A percentile compares a stretch with the other conserved stretches of the same genome.
Conservation (phyloP, 768 basidiomycete species). For the Harrya chromipes region DNA sequence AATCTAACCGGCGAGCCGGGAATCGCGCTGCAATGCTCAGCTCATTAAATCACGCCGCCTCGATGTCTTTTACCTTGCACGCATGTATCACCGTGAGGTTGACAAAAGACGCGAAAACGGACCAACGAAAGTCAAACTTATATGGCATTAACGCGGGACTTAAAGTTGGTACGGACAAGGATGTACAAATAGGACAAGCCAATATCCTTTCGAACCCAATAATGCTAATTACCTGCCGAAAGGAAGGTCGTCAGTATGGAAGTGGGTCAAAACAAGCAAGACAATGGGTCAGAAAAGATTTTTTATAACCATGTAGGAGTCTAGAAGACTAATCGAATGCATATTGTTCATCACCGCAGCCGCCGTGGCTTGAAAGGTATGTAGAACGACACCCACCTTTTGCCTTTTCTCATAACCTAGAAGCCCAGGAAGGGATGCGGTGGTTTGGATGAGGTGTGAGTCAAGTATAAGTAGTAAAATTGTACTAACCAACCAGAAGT, state of each 20-base stretch:
- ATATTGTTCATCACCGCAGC: constrained; percentile 51
- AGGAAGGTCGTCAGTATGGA: constrained; percentile 8
- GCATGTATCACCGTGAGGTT: constrained; percentile 2
- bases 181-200: background rate
- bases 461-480: background rate
- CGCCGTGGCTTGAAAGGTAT: background rate
- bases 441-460: background rate
- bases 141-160: constrained; percentile 1
- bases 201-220: background rate
- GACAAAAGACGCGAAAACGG: constrained; percentile 1
- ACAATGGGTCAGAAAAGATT: constrained; percentile 20
- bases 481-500: background rate
- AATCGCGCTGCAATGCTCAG: background rate
- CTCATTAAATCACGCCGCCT: constrained; percentile 11
- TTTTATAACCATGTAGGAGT: constrained; percentile 68
- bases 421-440: too few relatives aligned
- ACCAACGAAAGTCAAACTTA: background rate
- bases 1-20: background rate
- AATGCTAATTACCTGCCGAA: constrained; percentile 2
- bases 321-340: constrained; percentile 96
- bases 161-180: background rate
- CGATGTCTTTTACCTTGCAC: background rate
- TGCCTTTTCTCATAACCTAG: background rate
- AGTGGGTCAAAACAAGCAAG: background rate
- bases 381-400: constrained; percentile 11